Evolutionary conservation across 176 grass and related monocot genomes (phyloP), one percentile per base, ranked within the genome.

Genomic region (Miscanthus lutarioriparius): DNA sequence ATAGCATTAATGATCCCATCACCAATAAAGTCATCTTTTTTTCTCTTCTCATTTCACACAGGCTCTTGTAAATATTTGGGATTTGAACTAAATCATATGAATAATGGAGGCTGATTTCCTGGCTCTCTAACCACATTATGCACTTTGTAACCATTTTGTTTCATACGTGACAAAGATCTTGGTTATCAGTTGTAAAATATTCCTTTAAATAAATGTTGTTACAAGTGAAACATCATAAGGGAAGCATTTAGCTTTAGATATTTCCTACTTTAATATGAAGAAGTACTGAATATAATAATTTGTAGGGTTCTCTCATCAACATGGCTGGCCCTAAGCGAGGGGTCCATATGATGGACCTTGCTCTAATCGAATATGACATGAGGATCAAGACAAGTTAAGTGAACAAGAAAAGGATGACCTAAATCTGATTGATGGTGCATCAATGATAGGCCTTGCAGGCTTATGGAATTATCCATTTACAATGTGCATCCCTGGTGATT

Each of bases 231-330:
- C 20, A 23, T 70, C 37, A 40, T 6, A 23, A 41, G 20, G 36
- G 65, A 70, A 70, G 67, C 36, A 41, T 70, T 32, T 51, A 49
- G 62, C 23, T 63, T 79, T 44, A 66, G 15, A 47, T 67, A 70
- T 48, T 49, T 49, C 63, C 15, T 67, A 35, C 10, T 67, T 49
- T 49, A n/a, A 7, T 77, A 49, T 51, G 43, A 45, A 43, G 39
- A 39, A 49, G 47, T 17, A 49, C 14, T 49, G 47, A 49, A 49
- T 17, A 49, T 49, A 49, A 49, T 49, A 49, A 49, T 49, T 49
- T 49, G 47, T 17, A 49, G 47, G 47, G 47, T 49, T 49, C 47
- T 49, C 47, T 49, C 47, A 49, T 49, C 47, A 49, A 49, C 47
- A 49, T 49, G 47, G 47, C 47, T 49, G 47, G 47, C 15, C 47